These are phyloP conservation scores for Begonia loranthoides DNA, from an alignment of 306 rosid genomes.

Conservation along the genomic window DNA sequence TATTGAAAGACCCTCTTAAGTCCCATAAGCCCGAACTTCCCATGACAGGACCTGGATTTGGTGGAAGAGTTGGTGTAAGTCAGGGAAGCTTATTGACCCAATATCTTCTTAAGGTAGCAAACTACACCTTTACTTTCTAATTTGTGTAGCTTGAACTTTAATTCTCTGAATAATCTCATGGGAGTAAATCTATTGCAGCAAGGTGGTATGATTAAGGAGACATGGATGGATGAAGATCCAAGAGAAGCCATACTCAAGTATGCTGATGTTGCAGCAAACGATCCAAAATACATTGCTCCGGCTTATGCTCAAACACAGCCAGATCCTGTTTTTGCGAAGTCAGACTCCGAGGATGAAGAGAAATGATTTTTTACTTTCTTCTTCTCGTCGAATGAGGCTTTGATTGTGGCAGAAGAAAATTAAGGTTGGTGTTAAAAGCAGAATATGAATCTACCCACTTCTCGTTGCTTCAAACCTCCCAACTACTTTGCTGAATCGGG, in stretches of 20 bases:
- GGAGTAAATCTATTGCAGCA: conserved; percentile 38
- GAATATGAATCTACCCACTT: too few relatives aligned
- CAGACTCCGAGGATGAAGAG: conserved; percentile 93
- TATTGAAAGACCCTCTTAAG: conserved; percentile 81
- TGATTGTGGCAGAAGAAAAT: too few relatives aligned
- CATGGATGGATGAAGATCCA: conserved; percentile 99
- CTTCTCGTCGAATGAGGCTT: neutral
- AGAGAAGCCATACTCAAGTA: conserved; percentile 91
- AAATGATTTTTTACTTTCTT: conserved; percentile 25
- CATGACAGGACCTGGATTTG: conserved; percentile 90
- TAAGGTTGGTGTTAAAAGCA: too few relatives aligned
- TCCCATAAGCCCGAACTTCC: conserved; percentile 97
- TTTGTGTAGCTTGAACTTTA: neutral
- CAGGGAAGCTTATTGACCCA: conserved; percentile 96
- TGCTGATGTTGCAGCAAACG: conserved; percentile 81
- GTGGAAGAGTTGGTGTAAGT: conserved; percentile 82
- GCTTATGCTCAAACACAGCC: conserved; percentile 92
- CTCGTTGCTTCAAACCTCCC: too few relatives aligned
- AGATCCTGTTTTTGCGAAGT: conserved; percentile 68
- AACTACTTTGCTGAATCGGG: too few relatives aligned
- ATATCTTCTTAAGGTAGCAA: conserved; percentile 75
- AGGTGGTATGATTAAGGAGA: conserved; percentile 96
- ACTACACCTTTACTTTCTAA: conserved; percentile 2
- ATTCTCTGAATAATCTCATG: conserved; percentile 11
- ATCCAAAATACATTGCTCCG: conserved; percentile 91